Evolutionary conservation across 73 alveolate species (phyloP), one percentile per base, ranked within the genome.

Genomic region (Blepharisma japonicum): DNA sequence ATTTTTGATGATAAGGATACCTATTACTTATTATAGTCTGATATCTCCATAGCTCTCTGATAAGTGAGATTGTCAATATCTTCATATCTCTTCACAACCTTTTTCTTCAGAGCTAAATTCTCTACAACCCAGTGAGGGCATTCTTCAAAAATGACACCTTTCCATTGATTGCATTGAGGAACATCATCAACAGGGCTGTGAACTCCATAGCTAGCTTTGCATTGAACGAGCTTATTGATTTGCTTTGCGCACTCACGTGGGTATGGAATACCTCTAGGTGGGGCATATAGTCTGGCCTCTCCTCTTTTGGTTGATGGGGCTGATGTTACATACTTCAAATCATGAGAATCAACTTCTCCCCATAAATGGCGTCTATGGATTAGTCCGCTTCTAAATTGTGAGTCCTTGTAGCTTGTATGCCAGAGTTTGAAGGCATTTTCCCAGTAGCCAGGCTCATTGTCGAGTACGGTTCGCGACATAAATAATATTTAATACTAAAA

Each of bases 91-190:
- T 81, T 55, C 56, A 42, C 56, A 86, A 84, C 77, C 87, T 86
- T 89, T 80, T 76, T 85, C 86, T 86, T 77, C 81, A 80, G 88
- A 70, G 89, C 74, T 78, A 89, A 81, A 5, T 87, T 88, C 49
- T 89, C 93, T 32, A 89, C 89, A 39, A 82, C 93, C 81, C 89
- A 91, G 51, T 85, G 93, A 6, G 96, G 96, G 86, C 96, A 89
- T 25, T 80, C 96, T 55, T 89, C 96, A 90, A 89, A 85, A 32
- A 89, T 56, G 56, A 78, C 20, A 61, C 84, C 38, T 67, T 89
- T 89, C 32, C 86, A 87, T 45, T 77, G 72, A 71, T 77, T 32
- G 87, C 96, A 89, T 45, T 70, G 66, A 38, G 80, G 80, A 11
- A 45, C 80, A 23, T 14, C 42, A 47, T 39, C 68, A 70, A 6